Evolutionary conservation across 2,329 filamentous ascomycete genomes (phyloP).

Genomic region (Fusarium pseudonygamai): DNA sequence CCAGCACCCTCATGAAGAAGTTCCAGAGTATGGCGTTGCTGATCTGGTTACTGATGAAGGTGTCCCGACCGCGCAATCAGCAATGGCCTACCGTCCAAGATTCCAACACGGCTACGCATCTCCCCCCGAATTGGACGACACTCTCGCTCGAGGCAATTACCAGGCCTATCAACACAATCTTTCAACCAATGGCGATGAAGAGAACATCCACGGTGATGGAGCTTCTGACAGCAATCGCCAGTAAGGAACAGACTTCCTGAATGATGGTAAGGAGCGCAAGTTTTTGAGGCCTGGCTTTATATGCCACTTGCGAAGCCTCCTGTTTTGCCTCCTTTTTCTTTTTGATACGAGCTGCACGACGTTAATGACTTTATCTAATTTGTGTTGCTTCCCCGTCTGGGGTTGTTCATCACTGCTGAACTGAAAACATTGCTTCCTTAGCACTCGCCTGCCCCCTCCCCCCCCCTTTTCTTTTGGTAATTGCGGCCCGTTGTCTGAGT

Average conservation of each 20-base stretch:
- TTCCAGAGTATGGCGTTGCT: background rate
- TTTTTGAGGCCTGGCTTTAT: background rate
- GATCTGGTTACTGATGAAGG: background rate
- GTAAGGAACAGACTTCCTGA: background rate
- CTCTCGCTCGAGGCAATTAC: background rate
- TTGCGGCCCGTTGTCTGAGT: constrained; percentile 1
- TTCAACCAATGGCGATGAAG: background rate
- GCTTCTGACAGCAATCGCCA: background rate
- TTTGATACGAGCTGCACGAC: background rate
- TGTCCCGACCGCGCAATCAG: background rate
- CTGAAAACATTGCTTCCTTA: background rate
- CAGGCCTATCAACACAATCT: background rate
- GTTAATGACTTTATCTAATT: background rate
- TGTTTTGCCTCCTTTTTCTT: background rate
- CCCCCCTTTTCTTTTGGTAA: background rate
- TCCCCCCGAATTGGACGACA: background rate
- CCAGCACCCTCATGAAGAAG: background rate
- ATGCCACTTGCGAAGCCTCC: background rate
- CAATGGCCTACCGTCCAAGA: background rate
- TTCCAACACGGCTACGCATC: background rate
- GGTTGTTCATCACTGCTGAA: background rate
- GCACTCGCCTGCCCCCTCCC: background rate
- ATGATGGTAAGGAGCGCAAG: background rate
- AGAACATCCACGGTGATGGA: background rate
- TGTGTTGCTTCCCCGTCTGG: background rate